phyloP scores from a whole-genome alignment of 768 basidiomycete species.

The Lactarius sp. region DNA sequence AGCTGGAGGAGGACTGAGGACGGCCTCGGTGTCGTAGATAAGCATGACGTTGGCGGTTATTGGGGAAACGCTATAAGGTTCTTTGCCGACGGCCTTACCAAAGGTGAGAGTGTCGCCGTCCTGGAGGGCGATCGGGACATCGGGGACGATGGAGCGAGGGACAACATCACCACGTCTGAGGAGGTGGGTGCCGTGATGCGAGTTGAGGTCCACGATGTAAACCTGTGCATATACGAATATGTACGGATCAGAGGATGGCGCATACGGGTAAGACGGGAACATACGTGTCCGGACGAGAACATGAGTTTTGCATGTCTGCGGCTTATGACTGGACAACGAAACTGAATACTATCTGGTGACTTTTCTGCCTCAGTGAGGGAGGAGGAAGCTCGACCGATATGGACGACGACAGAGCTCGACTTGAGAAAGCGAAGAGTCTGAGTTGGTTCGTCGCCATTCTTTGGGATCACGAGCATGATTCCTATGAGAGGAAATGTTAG shows the following conservation, averaged over 20 bases:
- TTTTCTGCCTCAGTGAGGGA: conserved; percentile 41
- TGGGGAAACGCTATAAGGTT: conserved; percentile 56
- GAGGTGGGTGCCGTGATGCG: conserved; percentile 75
- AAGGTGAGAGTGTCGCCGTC: conserved; percentile 74
- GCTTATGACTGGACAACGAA: conserved; percentile 75
- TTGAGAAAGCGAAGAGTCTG: conserved; percentile 51
- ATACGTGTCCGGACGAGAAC: conserved; percentile 67
- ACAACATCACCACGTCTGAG: conserved; percentile 47
- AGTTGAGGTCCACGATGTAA: conserved; percentile 63
- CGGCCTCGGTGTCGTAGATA: conserved; percentile 33
- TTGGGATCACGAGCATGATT: conserved; percentile 54
- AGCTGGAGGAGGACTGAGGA: conserved; percentile 2
- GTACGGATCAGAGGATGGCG: conserved; percentile 3
- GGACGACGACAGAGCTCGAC: conserved; percentile 45
- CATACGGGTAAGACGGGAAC: conserved; percentile 24
- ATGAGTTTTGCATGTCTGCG: conserved; percentile 73
- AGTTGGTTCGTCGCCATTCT: conserved; percentile 41
- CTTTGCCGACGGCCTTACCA: conserved; percentile 68
- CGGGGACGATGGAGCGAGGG: conserved; percentile 47
- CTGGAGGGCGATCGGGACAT: conserved; percentile 50
- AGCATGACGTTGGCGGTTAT: conserved; percentile 59
- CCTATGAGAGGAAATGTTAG: conserved; percentile 38
- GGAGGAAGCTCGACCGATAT: conserved; percentile 64
- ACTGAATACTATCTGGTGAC: conserved; percentile 51
- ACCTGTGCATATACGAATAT: conserved; percentile 41